Evolutionary conservation across 768 basidiomycete genomes (phyloP), one percentile per base, ranked within the genome.

Genomic region (Podaxis mareebaensis): DNA sequence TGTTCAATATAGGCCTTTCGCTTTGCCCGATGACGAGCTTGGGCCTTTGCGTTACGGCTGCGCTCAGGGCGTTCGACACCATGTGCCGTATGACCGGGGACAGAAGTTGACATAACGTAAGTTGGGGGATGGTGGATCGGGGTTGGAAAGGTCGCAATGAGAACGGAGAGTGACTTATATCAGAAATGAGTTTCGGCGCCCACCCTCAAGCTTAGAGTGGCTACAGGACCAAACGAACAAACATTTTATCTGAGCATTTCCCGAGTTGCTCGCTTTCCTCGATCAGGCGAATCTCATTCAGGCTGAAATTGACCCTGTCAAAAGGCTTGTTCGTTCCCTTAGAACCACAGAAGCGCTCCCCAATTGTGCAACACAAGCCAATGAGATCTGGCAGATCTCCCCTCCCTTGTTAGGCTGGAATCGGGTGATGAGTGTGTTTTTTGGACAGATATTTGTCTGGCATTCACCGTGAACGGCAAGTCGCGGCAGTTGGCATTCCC

Each of bases 1-100:
- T 93, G 91, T 68, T 94, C 92, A 71, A 95, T 93, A 80, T 95
- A 95, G 11, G 93, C 93, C 79, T 95, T 95, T 77, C 93, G 84
- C 76, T 95, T 95, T 73, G 92, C 93, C 65, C 93, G 87, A 81
- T 95, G 93, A 69, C 93, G 81, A 39, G 93, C 93, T 78, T 95
- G 93, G 10, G 93, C 93, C 76, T 88, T 89, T 59, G 90, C 90
- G 79, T 92, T 92, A 80, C 91, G 89, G 83, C 89, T 90, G 68
- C 90, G 87, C 77, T 91, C 90, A 80, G 90, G 90, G 73, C 85
- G 85, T 76, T 90, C 87, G 70, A 80, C 63, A 55, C 59, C 58
- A 72, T 78, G 78, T 75, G 76, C 79, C 78, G 84, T 77, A 79
- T 84, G 80, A 72, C 79, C 77, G 67, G 81, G 80, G 73, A 83